phyloP scores from a whole-genome alignment of 2,329 filamentous ascomycete genomes.

The Drechslera avenae region DNA sequence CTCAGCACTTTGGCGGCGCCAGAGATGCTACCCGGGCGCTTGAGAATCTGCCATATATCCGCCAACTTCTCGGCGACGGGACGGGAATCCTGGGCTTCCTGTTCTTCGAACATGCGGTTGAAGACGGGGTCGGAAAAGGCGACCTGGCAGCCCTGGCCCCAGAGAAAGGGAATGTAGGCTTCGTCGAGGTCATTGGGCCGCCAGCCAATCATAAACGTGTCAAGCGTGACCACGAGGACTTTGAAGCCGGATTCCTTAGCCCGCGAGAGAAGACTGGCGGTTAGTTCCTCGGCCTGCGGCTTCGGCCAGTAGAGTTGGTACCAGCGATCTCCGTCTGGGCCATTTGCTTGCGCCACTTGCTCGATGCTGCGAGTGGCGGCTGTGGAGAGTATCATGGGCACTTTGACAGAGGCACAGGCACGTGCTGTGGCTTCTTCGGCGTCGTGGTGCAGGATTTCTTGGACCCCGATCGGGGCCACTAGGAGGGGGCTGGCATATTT shows the following conservation, averaged over 20 bases:
- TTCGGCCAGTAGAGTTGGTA: constrained; percentile 78
- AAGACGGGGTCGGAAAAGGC: constrained; percentile 47
- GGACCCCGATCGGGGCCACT: constrained; percentile 72
- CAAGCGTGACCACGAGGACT: constrained; percentile 73
- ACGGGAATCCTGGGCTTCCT: constrained; percentile 40
- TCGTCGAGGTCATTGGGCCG: constrained; percentile 70
- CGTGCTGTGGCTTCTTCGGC: constrained; percentile 67
- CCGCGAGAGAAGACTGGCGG: constrained; percentile 64
- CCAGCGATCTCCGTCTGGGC: constrained; percentile 63
- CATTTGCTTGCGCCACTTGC: constrained; percentile 65
- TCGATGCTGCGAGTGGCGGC: constrained; percentile 69
- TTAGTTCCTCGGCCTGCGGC: constrained; percentile 68
- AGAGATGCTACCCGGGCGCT: constrained; percentile 41
- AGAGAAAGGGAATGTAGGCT: constrained; percentile 65
- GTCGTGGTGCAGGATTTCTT: constrained; percentile 69
- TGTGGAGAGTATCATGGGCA: constrained; percentile 72
- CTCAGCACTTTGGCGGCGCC: constrained; percentile 42
- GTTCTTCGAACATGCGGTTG: constrained; percentile 40
- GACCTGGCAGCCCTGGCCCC: constrained; percentile 45
- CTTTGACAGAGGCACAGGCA: constrained; percentile 63
- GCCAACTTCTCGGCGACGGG: constrained; percentile 38
- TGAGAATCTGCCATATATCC: constrained; percentile 47
- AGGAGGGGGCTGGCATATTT: constrained; percentile 60
- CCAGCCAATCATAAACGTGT: constrained; percentile 73
- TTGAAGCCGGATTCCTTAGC: constrained; percentile 67